Conservation (phyloP, 345 rosid species). For the Limnanthes douglasii region DNA sequence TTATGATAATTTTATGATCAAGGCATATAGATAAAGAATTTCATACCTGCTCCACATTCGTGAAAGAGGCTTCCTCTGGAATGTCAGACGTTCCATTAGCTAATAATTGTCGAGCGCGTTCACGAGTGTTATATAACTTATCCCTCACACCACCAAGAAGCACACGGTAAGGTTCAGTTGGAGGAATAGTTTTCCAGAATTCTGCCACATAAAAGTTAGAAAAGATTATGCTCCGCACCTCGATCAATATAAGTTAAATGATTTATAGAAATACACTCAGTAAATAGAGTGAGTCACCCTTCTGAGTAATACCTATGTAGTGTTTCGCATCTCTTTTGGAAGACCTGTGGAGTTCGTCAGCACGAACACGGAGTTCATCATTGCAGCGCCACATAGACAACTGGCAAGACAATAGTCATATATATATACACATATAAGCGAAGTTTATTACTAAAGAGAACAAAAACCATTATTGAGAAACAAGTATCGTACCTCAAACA, state of each 20-base stretch:
- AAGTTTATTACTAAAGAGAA: background rate
- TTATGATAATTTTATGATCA: background rate
- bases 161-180: conserved; percentile 55
- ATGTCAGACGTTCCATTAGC: conserved; percentile 38
- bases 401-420: conserved; percentile 22
- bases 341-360: conserved; percentile 61
- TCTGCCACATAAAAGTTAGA: background rate
- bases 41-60: conserved; percentile 38
- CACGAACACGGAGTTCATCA: conserved; percentile 71
- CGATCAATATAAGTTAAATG: background rate
- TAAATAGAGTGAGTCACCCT: no score
- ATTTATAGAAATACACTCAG: background rate
- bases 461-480: background rate
- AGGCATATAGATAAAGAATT: background rate
- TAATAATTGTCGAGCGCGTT: conserved; percentile 44
- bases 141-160: conserved; percentile 56
- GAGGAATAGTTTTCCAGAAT: conserved; percentile 28
- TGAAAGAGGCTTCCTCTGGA: conserved; percentile 39
- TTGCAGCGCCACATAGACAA: conserved; percentile 99
- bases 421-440: background rate
- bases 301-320: conserved; percentile 71
- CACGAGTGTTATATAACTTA: conserved; percentile 45
- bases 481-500: conserved; percentile 65
- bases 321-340: conserved; percentile 82
- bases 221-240: background rate